phyloP scores from a whole-genome alignment of 169 alveolate genomes.

The Plasmodium berghei region DNA sequence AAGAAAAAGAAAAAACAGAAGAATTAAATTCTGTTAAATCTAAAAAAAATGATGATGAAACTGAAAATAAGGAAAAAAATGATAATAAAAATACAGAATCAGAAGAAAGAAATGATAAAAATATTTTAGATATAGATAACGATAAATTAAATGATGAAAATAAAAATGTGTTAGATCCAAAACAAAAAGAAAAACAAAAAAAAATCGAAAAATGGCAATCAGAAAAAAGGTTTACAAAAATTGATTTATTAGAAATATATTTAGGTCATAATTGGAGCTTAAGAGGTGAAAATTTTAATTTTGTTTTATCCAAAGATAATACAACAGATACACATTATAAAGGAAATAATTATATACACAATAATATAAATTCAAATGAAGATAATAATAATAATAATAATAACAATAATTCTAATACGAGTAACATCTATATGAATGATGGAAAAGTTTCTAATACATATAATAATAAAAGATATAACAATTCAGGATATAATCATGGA shows the following conservation, averaged over 20 bases:
- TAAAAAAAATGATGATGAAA: not conserved
- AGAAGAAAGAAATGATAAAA: not conserved
- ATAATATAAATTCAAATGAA: not conserved
- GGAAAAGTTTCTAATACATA: not conserved
- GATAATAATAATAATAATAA: conserved; percentile 9
- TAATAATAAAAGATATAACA: conserved; percentile 7
- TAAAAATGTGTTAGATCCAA: conserved; percentile 6
- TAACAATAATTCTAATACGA: not conserved
- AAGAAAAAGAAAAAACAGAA: conserved; percentile 22
- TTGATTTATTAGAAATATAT: conserved; percentile 60
- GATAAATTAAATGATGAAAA: not conserved
- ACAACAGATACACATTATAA: conserved; percentile 22
- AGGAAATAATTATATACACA: conserved; percentile 5
- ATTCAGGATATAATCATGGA: conserved; percentile 8
- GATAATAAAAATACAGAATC: not conserved
- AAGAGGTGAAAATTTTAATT: conserved; percentile 28
- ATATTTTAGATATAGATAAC: conserved; percentile 10
- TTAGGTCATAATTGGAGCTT: conserved; percentile 48
- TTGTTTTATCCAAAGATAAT: conserved; percentile 37
- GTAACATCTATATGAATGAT: not conserved
- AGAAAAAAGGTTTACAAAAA: conserved; percentile 32
- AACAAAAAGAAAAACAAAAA: conserved; percentile 1
- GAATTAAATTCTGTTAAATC: not conserved
- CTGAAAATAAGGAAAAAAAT: not conserved
- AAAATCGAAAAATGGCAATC: conserved; percentile 25